A percentile compares a stretch with the other conserved stretches of the same genome.
phyloP scores from a whole-genome alignment of 2,329 filamentous ascomycete genomes.

The Blastomyces gilchristii region DNA sequence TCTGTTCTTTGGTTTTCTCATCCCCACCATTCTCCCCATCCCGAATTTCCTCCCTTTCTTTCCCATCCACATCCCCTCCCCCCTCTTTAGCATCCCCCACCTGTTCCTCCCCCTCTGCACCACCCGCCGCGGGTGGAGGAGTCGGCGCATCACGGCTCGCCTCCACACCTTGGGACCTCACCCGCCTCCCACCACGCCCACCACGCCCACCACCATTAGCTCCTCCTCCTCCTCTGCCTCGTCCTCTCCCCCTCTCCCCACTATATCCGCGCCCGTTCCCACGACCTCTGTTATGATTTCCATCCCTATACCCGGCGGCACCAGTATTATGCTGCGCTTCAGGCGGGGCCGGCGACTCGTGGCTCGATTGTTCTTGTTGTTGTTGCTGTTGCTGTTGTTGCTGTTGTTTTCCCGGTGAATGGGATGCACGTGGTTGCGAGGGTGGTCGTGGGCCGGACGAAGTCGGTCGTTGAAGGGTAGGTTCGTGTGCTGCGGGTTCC shows the following conservation, averaged over 20 bases:
- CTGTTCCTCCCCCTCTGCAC: neutral
- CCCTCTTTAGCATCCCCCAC: neutral
- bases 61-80: neutral
- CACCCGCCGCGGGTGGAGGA: neutral
- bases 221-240: slow-evolving; percentile 6
- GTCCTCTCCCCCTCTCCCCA: slow-evolving; percentile 4
- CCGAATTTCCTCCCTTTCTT: neutral
- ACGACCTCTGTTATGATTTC: neutral
- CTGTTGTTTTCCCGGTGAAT: slow-evolving; percentile 16
- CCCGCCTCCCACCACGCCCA: slow-evolving; percentile 14
- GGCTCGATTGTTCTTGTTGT: slow-evolving; percentile 14
- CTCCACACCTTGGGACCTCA: neutral
- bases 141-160: neutral
- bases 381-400: slow-evolving; percentile 13
- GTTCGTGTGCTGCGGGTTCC: neutral
- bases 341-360: neutral
- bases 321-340: neutral
- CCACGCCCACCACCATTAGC: slow-evolving; percentile 13
- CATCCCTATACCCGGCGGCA: neutral
- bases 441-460: slow-evolving; percentile 10
- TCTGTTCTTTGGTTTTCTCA: slow-evolving; percentile 13
- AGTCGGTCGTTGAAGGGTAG: neutral
- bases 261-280: slow-evolving; percentile 1
- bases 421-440: slow-evolving; percentile 15
- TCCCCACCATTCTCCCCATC: neutral